These are phyloP conservation scores for Pseudogymnoascus destructans DNA, from an alignment of 2,329 filamentous ascomycete genomes.

Conservation along the genomic window DNA sequence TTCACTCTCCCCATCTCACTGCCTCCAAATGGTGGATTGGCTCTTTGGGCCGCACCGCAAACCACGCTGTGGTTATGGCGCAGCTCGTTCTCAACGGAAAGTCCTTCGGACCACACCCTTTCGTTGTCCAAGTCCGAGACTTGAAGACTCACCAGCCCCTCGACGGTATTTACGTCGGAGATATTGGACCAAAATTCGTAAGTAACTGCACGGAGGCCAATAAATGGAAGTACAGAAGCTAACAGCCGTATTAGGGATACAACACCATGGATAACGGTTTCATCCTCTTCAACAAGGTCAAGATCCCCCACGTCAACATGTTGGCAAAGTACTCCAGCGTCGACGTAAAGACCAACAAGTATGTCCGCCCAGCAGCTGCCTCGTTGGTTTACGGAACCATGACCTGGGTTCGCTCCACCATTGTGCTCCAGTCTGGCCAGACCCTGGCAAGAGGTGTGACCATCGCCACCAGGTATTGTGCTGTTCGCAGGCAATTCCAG, in stretches of 20 bases:
- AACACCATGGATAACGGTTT: conserved; percentile 78
- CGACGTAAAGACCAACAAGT: conserved; percentile 54
- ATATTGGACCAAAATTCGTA: conserved; percentile 67
- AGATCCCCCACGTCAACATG: conserved; percentile 64
- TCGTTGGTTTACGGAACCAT: conserved; percentile 62
- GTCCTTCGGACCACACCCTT: conserved; percentile 61
- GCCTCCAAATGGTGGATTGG: conserved; percentile 81
- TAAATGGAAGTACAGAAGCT: not conserved
- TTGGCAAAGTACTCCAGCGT: conserved; percentile 57
- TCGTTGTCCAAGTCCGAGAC: conserved; percentile 62
- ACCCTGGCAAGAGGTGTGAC: conserved; percentile 64
- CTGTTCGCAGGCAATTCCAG: conserved; percentile 65
- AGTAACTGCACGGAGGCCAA: not conserved
- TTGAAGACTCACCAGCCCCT: conserved; percentile 56
- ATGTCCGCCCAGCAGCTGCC: conserved; percentile 51
- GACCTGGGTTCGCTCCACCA: conserved; percentile 61
- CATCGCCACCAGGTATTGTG: conserved; percentile 62
- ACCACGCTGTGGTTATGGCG: conserved; percentile 67
- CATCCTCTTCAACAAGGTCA: conserved; percentile 62
- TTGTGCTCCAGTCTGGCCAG: conserved; percentile 59
- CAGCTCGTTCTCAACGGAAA: conserved; percentile 59
- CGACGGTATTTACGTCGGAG: conserved; percentile 59
- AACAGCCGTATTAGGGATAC: conserved; percentile 33
- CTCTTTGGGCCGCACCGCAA: conserved; percentile 61
- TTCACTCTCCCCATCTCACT: conserved; percentile 62